Evolutionary conservation across 208 protist species (phyloP), one percentile per base, ranked within the genome.

Genomic region (Crithidia fasciculata): DNA sequence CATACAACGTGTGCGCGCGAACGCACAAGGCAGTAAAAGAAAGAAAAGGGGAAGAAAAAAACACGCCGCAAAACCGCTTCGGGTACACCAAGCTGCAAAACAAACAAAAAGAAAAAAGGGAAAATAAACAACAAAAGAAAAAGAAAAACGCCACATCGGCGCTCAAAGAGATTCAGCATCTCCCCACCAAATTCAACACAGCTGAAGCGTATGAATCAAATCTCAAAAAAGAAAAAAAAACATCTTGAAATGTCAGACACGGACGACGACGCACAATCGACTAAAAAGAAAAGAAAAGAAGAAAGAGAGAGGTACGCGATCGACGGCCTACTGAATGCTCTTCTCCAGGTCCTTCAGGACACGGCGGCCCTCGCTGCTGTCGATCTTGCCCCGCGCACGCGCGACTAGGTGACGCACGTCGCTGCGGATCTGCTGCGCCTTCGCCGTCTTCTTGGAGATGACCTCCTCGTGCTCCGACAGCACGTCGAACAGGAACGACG

Each of bases 311-410:
- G 49, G 19, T 16, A 43, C 6, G 12, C 7, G n/a, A 65, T 50
- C 8, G 5, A 56, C 45, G 13, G 39, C 16, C 69, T 84, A 94
- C 74, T 91, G 82, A 60, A 96, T 86, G 41, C 74, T 76, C 73
- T 94, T 94, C 67, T 94, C 87, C 67, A 96, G 70, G 47, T 86
- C 75, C 71, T 80, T 83, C 41, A 93, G 58, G 54, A 80, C 79
- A 43, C 76, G 73, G 72, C 82, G 70, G n/a, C 62, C 75, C 10
- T 81, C 73, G 19, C n/a, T 56, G 62, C 72, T 82, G 45, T 74
- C 73, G 41, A 86, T 67, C 57, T 76, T 67, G 12, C 69, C 47
- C 12, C 79, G 79, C 41, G 76, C 76, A 5, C 80, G 70, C 4
- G 56, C 15, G 19, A 85, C 73, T 66, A 96, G 83, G 65, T 85